Evolutionary conservation across 768 basidiomycete species (phyloP).

Genomic region (Termitomyces sp.): DNA sequence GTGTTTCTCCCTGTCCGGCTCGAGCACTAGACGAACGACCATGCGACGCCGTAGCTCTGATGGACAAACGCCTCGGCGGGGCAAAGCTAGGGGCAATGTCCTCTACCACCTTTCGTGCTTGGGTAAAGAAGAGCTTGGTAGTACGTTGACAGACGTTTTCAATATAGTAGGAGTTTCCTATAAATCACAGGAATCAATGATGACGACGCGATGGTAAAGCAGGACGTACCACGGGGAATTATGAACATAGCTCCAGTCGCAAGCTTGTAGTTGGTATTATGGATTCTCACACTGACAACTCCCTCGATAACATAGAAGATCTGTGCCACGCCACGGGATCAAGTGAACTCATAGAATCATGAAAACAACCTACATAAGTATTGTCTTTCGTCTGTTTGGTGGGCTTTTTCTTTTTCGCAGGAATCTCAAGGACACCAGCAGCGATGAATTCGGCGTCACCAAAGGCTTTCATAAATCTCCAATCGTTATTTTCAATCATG

Average conservation of each 20-base stretch:
- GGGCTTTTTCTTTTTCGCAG: conserved; percentile 72
- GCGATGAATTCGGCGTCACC: conserved; percentile 91
- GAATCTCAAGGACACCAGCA: conserved; percentile 82
- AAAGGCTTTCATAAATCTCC: conserved; percentile 90
- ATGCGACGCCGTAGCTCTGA: background rate
- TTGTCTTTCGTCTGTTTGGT: conserved; percentile 92
- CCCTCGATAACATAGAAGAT: conserved; percentile 77
- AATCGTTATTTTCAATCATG: conserved; percentile 22
- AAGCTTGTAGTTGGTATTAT: conserved; percentile 72
- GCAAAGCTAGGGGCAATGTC: conserved; percentile 4
- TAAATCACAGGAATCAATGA: background rate
- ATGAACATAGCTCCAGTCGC: conserved; percentile 44
- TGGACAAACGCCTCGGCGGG: conserved; percentile 5
- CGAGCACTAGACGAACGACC: background rate
- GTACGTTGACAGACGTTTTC: conserved; percentile 81
- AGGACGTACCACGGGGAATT: conserved; percentile 39
- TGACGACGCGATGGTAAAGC: no score
- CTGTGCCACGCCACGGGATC: conserved; percentile 12
- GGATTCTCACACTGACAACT: conserved; percentile 80
- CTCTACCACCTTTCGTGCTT: conserved; percentile 51
- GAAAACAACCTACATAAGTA: conserved; percentile 37
- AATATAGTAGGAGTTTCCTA: conserved; percentile 64
- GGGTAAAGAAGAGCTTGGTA: conserved; percentile 87
- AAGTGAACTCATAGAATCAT: background rate
- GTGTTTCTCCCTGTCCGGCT: background rate